Base-by-base conservation (phyloP, 2,329 filamentous ascomycete species). In the Colletotrichum sp. region DNA sequence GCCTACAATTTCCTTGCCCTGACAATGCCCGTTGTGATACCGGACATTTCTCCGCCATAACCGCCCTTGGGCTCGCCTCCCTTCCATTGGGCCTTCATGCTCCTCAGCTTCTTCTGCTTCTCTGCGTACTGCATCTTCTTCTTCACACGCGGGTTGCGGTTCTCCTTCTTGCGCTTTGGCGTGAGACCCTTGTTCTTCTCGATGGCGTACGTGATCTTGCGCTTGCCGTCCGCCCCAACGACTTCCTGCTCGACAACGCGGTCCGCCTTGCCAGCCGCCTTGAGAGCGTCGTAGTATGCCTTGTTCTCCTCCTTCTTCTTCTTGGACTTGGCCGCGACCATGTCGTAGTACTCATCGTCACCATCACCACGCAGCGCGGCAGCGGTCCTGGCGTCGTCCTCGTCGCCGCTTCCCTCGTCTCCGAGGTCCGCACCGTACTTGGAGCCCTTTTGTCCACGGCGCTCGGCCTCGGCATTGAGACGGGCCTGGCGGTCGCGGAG, bases 121-220 rank as follows among this genome's bases (percentile, higher is more conserved):
- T 96, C 94, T 83, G 98, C 96, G 85, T 92, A 99, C 92, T 95
- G 96, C 92, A 95, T 95, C 86, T 95, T 93, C 94, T 98, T 99
- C 94, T 99, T 99, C 79, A 99, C 96, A 84, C 97, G 90, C 44
- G 97, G 96, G 87, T 99, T 99, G 78, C 96, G 90, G 75, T 96
- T 94, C 80, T 98, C 96, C 92, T 99, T 99, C 90, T 94, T 98
- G 78, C 96, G 90, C 85, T 94, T 94, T 63, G 96, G 95, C 75
- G 95, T 93, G 78, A 99, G 88, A 36, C 97, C 97, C 90, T 98
- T 98, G 87, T 99, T 99, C 92, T 99, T 98, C 87, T 96, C 92
- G 82, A 99, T 99, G 80, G 93, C 92, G 86, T 98, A 99, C 21
- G 92, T 95, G 84, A 99, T 98, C 85, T 95, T 95, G 76, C 98